Base-by-base conservation (phyloP, 805 yeast species). In the Barnettozyma siamensis region DNA sequence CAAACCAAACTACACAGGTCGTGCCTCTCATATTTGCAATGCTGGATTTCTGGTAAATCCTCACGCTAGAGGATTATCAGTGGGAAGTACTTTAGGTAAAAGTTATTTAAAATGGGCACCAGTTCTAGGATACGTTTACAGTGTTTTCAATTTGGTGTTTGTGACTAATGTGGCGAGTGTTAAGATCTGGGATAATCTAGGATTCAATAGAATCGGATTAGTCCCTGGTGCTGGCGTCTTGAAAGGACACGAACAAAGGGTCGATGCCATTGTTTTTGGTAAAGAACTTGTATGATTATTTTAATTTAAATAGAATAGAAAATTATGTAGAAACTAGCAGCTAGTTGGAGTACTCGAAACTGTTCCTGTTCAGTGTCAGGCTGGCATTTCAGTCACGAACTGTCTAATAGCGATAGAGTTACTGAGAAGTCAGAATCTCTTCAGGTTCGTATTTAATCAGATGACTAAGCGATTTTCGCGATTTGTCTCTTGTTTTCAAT, bases 81-180 rank as follows among this genome's bases (percentile, higher is more conserved):
- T 86, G 13, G 96, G 96, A 2, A 69, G 64, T 28, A 72, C 72
- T n/a, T 55, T 89, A 55, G 97, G 94, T 5, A 64, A 65, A 42
- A 64, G 72, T 33, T 89, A 85, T 57, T 57, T 88, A 34, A 57
- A 63, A 38, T 78, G 82, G 76, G 96, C 93, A 0, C 89, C 94
- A 0, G 54, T 70, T 37, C 63, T 89, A 26, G 96, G 96, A 0
- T 89, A 82, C 62, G 76, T 72, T 6, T 86, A 86, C 54, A 81
- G 91, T 7, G 91, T 89, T 12, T 89, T 85, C 70, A 89, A 89
- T 60, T 69, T 89, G 37, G 98, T 89, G 1, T 89, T 82, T 57
- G 93, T 71, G 37, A 80, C 88, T 2, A 89, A 89, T 57, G 65
- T 64, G 3, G 96, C 88, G 3, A 84, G 95, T 53, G 59, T 69